Evolutionary conservation across 179 eudicot species (phyloP), one percentile per base, ranked within the genome.

Genomic region (Camellia oleifera): DNA sequence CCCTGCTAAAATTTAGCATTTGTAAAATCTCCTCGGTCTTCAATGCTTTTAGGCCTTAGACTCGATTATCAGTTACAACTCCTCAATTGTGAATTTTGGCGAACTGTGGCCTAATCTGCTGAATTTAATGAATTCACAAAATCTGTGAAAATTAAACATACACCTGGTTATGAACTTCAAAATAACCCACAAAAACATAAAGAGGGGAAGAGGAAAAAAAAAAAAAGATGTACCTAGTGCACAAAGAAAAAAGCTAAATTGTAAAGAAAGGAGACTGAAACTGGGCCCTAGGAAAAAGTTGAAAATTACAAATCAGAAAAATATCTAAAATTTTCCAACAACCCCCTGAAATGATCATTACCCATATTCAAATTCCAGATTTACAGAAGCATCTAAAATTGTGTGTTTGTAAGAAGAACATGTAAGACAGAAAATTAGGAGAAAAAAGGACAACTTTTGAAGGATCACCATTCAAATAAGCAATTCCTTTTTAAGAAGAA

Each of bases 1-100:
- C 72, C 87, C 90, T 83, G 80, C 73, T 79, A 71, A 84, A 75
- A 79, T 81, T 86, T 69, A 88, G 84, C 97, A 91, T 92, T 82
- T 74, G 82, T 77, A 46, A 79, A 74, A 82, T 78, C 50, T 44
- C 74, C 48, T 66, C 64, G 62, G 70, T 56, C 80, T 78, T 69
- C 74, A 74, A 69, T 71, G 78, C 82, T 64, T 68, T 74, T 63
- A 76, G 56, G 61, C 60, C 44, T 78, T 62, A 10, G 66, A 60
- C 63, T 56, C 62, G 61, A 78, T 61, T 23, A 40, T 54, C 40
- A 40, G 1, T 15, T 53, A 74, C 68, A 54, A 57, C 70, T 45
- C 72, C 79, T 67, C 72, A 53, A 14, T 26, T 1, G 50, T 45
- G 11, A 65, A 15, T 42, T 63, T 45, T 10, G 40, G 8, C 42